phyloP scores from a whole-genome alignment of 129 eudicot species.

The Oenanthe sinensis region DNA sequence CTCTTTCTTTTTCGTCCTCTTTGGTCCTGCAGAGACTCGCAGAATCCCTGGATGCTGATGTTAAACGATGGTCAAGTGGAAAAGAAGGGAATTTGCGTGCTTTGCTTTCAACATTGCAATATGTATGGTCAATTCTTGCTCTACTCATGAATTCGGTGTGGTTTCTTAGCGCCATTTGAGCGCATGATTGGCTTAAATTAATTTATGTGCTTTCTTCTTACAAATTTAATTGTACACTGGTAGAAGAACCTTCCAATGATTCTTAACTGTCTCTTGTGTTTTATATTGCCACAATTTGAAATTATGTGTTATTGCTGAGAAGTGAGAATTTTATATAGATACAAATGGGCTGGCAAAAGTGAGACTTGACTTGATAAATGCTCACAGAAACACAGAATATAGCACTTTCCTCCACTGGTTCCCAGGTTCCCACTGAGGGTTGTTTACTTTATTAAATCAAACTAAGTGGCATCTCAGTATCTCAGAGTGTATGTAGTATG shows the following conservation, averaged over 20 bases:
- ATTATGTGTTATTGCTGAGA: neutral
- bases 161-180: neutral
- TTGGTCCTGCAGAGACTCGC: constrained; percentile 71
- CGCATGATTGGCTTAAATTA: neutral
- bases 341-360: neutral
- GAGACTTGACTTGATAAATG: neutral
- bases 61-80: constrained; percentile 91
- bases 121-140: constrained; percentile 40
- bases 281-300: neutral
- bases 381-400: neutral
- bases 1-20: neutral
- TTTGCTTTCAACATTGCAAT: constrained; percentile 96
- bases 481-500: neutral
- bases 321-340: neutral
- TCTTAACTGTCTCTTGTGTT: neutral
- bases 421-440: neutral
- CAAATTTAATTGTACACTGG: neutral
- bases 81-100: constrained; percentile 98
- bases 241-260: neutral
- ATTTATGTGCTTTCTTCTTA: neutral
- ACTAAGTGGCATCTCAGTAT: neutral
- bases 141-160: neutral
- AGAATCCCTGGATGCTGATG: constrained; percentile 92
- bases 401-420: constrained; percentile 3
- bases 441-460: neutral